Percentiles rank a stretch among this genome's conserved stretches.
phyloP scores from a whole-genome alignment of 768 basidiomycete genomes.

The Tricholoma furcatifolium region DNA sequence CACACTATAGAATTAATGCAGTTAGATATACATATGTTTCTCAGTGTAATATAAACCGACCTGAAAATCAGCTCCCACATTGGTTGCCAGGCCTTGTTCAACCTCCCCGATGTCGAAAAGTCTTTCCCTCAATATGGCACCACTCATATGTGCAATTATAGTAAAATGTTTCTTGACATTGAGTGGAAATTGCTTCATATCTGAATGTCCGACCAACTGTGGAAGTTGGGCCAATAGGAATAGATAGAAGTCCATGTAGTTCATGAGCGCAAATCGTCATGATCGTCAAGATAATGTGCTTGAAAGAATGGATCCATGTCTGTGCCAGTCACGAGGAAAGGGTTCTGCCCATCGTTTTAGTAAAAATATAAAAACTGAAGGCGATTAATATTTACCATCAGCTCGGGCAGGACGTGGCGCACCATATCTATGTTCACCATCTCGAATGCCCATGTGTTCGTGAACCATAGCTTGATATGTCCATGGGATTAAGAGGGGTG shows the following conservation, averaged over 20 bases:
- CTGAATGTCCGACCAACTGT: constrained; percentile 83
- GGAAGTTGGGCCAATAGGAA: constrained; percentile 73
- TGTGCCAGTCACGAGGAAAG: constrained; percentile 91
- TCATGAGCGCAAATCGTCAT: constrained; percentile 95
- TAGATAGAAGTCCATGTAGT: constrained; percentile 95
- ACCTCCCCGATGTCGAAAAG: constrained; percentile 90
- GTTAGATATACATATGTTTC: background rate
- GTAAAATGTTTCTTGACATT: constrained; percentile 99
- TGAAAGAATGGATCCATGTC: constrained; percentile 94
- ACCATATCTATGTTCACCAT: constrained; percentile 86
- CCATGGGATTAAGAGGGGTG: constrained; percentile 95
- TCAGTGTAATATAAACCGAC: constrained; percentile 36
- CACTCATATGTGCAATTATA: constrained; percentile 91
- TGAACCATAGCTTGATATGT: constrained; percentile 99
- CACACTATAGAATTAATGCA: constrained; percentile 47
- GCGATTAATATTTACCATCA: constrained; percentile 54
- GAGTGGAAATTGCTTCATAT: constrained; percentile 97
- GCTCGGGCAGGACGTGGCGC: constrained; percentile 83
- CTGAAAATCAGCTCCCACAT: constrained; percentile 85
- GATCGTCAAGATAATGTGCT: constrained; percentile 85
- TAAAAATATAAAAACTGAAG: constrained; percentile 1
- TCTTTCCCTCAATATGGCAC: constrained; percentile 82
- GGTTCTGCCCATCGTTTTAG: constrained; percentile 57
- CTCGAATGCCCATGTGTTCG: constrained; percentile 89
- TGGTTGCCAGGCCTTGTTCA: constrained; percentile 94